These are phyloP conservation scores for Ilyonectria destructans DNA, from an alignment of 2,329 filamentous ascomycete genomes.

Conservation along the genomic window DNA sequence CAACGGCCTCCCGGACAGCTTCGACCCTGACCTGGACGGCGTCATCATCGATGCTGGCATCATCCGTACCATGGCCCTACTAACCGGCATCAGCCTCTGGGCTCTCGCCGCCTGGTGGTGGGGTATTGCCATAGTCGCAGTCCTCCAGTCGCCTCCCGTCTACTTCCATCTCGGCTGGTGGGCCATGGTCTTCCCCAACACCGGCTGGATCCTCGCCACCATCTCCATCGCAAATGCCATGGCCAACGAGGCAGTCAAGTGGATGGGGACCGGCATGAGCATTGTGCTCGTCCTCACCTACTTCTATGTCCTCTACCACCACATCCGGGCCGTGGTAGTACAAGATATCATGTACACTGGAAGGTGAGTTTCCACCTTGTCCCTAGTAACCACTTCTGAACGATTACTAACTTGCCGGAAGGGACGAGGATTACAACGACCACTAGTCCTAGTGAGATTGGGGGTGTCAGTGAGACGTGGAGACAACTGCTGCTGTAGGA, in stretches of 20 bases:
- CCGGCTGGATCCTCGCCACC: conserved; percentile 71
- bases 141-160: conserved; percentile 57
- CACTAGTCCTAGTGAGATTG: not conserved
- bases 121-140: conserved; percentile 55
- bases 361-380: not conserved
- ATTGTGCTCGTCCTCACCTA: conserved; percentile 61
- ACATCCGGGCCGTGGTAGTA: conserved; percentile 61
- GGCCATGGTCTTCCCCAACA: conserved; percentile 75
- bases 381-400: not conserved
- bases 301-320: conserved; percentile 61
- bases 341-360: conserved; percentile 68
- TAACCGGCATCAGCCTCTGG: conserved; percentile 75
- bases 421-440: not conserved
- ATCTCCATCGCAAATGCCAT: conserved; percentile 68
- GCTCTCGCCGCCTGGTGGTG: conserved; percentile 74
- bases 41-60: conserved; percentile 56
- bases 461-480: not conserved
- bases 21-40: conserved; percentile 62
- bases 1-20: conserved; percentile 56
- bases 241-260: conserved; percentile 59
- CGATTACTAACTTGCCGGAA: not conserved
- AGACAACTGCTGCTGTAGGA: too few species aligned
- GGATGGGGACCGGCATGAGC: conserved; percentile 67
- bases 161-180: conserved; percentile 76
- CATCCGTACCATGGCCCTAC: conserved; percentile 63